These are phyloP conservation scores for Comarum palustre DNA, from an alignment of 306 rosid species.

Conservation along the genomic window DNA sequence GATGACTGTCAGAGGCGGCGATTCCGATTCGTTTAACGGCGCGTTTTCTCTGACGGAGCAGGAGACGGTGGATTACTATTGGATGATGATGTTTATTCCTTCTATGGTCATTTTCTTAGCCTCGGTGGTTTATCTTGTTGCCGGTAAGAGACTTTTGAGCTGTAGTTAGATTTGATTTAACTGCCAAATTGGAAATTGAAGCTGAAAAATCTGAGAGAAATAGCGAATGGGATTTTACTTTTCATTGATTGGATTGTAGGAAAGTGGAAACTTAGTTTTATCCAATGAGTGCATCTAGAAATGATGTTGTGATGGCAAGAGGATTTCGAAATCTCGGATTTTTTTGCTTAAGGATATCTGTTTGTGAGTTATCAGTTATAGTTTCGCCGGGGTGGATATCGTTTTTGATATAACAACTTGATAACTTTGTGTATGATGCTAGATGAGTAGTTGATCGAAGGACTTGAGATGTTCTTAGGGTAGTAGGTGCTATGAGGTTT, in stretches of 20 bases:
- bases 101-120: constrained; percentile 50
- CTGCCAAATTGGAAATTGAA: not conserved
- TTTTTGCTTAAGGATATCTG: not conserved
- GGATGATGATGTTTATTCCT: constrained; percentile 91
- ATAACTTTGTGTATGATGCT: not conserved
- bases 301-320: not conserved
- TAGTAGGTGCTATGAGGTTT: not conserved
- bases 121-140: constrained; percentile 62
- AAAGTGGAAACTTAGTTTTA: not conserved
- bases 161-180: constrained; percentile 3
- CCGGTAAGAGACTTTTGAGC: constrained; percentile 47
- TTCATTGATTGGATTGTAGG: not conserved
- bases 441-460: not conserved
- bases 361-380: not conserved
- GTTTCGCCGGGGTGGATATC: not conserved
- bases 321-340: not conserved
- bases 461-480: not conserved
- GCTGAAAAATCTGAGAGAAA: not conserved
- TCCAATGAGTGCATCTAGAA: not conserved
- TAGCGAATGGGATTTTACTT: not conserved
- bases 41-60: constrained; percentile 83
- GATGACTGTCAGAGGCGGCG: constrained; percentile 49
- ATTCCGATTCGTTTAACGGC: constrained; percentile 52
- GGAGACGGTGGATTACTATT: constrained; percentile 78
- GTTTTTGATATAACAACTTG: not conserved